Conservation (phyloP, 768 basidiomycete genomes). For the Mycena amicta region DNA sequence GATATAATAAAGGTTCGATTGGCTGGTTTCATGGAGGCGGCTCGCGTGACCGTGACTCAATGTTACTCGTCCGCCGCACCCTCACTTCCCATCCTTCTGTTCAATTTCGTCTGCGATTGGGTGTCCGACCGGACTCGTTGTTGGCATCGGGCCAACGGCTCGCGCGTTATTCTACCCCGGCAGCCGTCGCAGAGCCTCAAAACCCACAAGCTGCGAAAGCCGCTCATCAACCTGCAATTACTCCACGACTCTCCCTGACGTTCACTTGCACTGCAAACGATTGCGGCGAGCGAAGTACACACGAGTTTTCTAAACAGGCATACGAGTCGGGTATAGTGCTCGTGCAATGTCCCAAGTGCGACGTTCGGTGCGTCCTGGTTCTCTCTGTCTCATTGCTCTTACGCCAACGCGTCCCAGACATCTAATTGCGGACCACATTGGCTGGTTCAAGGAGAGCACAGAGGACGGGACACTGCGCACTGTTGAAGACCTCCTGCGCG, state of each 20-base stretch:
- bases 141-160: slow-evolving; percentile 14
- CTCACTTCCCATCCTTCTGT: slow-evolving; percentile 36
- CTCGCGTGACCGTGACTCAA: too few relatives aligned
- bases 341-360: slow-evolving; percentile 88
- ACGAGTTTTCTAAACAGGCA: slow-evolving; percentile 81
- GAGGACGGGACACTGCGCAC: slow-evolving; percentile 72
- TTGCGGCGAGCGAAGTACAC: slow-evolving; percentile 79
- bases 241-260: slow-evolving; percentile 72
- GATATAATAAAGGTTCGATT: slow-evolving; percentile 59
- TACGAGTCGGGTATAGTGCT: slow-evolving; percentile 91
- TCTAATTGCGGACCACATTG: slow-evolving; percentile 86
- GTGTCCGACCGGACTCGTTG: slow-evolving; percentile 9
- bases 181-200: slow-evolving; percentile 8
- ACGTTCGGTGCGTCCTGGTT: slow-evolving; percentile 65
- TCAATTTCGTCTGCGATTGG: slow-evolving; percentile 33
- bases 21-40: slow-evolving; percentile 56
- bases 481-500: slow-evolving; percentile 79
- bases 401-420: slow-evolving; percentile 49
- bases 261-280: slow-evolving; percentile 83
- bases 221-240: slow-evolving; percentile 42
- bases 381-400: background rate
- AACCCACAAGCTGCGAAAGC: slow-evolving; percentile 16
- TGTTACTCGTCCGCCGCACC: too few relatives aligned
- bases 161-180: slow-evolving; percentile 21
- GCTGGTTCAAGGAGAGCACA: slow-evolving; percentile 89